These are phyloP conservation scores for Penicillium salamii DNA, from an alignment of 495 filamentous ascomycete species.

Conservation along the genomic window DNA sequence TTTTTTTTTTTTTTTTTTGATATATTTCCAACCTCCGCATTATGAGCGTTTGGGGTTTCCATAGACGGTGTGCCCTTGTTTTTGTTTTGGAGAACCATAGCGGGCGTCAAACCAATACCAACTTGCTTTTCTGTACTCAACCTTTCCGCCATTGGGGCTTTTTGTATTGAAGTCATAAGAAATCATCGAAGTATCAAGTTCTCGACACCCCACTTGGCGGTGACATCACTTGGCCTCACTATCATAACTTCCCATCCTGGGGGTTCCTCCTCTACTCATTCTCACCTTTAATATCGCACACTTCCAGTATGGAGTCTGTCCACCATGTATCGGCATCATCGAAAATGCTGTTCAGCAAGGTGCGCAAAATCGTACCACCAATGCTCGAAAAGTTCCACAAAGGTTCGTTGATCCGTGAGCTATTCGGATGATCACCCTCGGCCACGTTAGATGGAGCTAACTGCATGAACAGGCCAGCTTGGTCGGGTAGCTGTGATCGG, in stretches of 20 bases:
- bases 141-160: background rate
- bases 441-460: background rate
- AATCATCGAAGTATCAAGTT: slow-evolving; percentile 2
- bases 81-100: slow-evolving; percentile 19
- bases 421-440: background rate
- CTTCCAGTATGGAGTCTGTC: slow-evolving; percentile 32
- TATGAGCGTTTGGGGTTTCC: slow-evolving; percentile 33
- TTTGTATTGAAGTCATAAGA: slow-evolving; percentile 7
- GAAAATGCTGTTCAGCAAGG: slow-evolving; percentile 74
- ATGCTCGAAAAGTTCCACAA: slow-evolving; percentile 97
- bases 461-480: slow-evolving; percentile 65
- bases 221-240: slow-evolving; percentile 44
- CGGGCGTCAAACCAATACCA: slow-evolving; percentile 29
- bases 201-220: slow-evolving; percentile 35
- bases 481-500: slow-evolving; percentile 93
- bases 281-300: background rate
- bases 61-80: slow-evolving; percentile 30
- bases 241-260: no score
- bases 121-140: slow-evolving; percentile 12
- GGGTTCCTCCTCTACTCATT: slow-evolving; percentile 4
- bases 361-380: slow-evolving; percentile 88
- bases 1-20: no score
- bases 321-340: slow-evolving; percentile 55
- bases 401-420: slow-evolving; percentile 51
- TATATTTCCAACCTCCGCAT: slow-evolving; percentile 27